Base-by-base conservation (phyloP, 2,329 filamentous ascomycete species). In the Aspergillus tanneri region DNA sequence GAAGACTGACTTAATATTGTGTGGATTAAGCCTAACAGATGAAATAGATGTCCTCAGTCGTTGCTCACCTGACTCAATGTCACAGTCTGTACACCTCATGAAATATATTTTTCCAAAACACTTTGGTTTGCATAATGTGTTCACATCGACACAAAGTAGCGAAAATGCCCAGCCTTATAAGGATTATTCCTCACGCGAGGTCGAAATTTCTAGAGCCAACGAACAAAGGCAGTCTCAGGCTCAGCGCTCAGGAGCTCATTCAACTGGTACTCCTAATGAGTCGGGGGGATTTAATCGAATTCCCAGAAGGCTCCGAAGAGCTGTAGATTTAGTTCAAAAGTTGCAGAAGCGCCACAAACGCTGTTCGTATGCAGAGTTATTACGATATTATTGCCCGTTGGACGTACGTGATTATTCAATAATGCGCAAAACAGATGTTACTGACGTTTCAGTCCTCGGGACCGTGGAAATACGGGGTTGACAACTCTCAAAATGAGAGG, bases 51-150 rank as follows among this genome's bases (percentile, higher is more conserved):
- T 91, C 2, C 69, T 97, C 19, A 95, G 93, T 63, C 83, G 90
- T 18, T 87, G 77, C 8, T 57, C 58, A 3, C 49, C 27, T 61
- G 78, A 59, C 50, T 68, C 32, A 53, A 60, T 74, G 1, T 62
- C 69, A 10, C 79, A 86, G 53, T 87, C 84, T 0, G 63, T 83
- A 9, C 88, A 87, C 57, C 71, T 95, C 16, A 82, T 96, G 80
- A 93, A 92, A 76, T 92, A 97, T 68, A 84, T 99, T 1, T 99
- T 99, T 59, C 93, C 93, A 24, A 80, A 86, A 9, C 91, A 97
- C 62, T 97, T 96, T 62, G 82, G 83, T 11, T 74, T 99, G 3
- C 90, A 95, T 63, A 99, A 97, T 68, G 90, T 87, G n/a, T 96
- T 97, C 64, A 90, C 84, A 0, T 88, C 84, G 4, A 71, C 86